phyloP scores from a whole-genome alignment of 805 yeast species.

The Candida sphagnicola region DNA sequence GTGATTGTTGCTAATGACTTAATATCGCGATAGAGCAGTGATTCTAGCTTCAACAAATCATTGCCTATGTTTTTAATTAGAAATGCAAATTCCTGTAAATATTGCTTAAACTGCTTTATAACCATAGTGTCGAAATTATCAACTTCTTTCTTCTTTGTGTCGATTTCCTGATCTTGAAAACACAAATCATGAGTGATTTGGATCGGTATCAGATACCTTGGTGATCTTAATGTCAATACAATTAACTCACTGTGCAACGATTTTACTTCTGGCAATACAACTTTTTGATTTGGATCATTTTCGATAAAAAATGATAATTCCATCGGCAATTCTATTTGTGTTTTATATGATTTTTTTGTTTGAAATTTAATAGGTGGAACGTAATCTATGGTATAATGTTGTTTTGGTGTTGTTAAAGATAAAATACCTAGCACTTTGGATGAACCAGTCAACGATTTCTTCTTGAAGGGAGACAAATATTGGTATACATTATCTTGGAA shows the following conservation, averaged over 20 bases:
- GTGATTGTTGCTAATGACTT: constrained; percentile 30
- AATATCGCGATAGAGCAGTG: constrained; percentile 31
- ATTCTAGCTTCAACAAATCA: constrained; percentile 29
- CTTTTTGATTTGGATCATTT: constrained; percentile 2
- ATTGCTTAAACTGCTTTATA: constrained; percentile 23
- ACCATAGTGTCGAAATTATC: constrained; percentile 31
- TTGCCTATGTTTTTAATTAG: constrained; percentile 33
- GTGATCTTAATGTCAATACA: constrained; percentile 30
- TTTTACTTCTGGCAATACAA: constrained; percentile 31
- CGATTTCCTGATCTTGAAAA: constrained; percentile 30
- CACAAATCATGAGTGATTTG: constrained; percentile 39
- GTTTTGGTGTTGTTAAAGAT: constrained; percentile 33
- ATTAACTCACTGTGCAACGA: constrained; percentile 30
- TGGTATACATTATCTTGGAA: constrained; percentile 24
- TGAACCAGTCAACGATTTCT: constrained; percentile 30
- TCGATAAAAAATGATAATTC: constrained; percentile 23
- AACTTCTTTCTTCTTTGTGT: constrained; percentile 18
- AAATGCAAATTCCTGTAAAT: constrained; percentile 20
- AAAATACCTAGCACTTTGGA: constrained; percentile 27
- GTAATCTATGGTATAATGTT: constrained; percentile 22
- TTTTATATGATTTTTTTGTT: constrained; percentile 9
- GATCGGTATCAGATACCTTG: constrained; percentile 34
- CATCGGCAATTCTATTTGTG: constrained; percentile 26
- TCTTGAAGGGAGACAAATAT: constrained; percentile 27
- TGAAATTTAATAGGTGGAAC: constrained; percentile 30